Percentiles rank a stretch among this genome's conserved stretches.
Conservation (phyloP, 306 rosid genomes). For the Corylus avellana region DNA sequence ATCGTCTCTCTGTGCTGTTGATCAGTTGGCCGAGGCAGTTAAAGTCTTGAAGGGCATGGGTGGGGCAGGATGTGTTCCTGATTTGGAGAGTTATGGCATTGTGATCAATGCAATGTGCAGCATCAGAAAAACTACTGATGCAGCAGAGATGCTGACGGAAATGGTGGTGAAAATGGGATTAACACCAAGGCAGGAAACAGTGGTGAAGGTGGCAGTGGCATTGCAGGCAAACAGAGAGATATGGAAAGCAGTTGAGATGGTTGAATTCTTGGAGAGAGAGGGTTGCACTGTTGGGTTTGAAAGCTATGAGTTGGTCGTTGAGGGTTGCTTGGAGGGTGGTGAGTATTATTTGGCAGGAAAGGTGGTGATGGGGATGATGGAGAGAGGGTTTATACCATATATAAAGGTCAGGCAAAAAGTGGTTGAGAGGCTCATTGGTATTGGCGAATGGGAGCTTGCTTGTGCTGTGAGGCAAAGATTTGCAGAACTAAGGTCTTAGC, state of each 20-base stretch:
- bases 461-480: slow-evolving; percentile 74
- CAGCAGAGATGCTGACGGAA: slow-evolving; percentile 44
- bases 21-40: slow-evolving; percentile 52
- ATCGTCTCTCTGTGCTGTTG: slow-evolving; percentile 52
- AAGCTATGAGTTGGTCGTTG: slow-evolving; percentile 65
- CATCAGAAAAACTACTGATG: slow-evolving; percentile 56
- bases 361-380: slow-evolving; percentile 62
- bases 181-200: slow-evolving; percentile 50
- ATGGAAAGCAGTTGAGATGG: slow-evolving; percentile 65
- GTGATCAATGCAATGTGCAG: slow-evolving; percentile 61
- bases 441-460: slow-evolving; percentile 74
- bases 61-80: slow-evolving; percentile 73
- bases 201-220: slow-evolving; percentile 42
- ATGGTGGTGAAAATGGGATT: slow-evolving; percentile 53
- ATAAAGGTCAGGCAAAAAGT: slow-evolving; percentile 72
- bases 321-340: slow-evolving; percentile 71
- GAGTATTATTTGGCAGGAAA: slow-evolving; percentile 82
- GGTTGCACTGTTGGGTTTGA: slow-evolving; percentile 60
- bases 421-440: slow-evolving; percentile 67
- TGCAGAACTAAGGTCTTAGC: slow-evolving; percentile 50
- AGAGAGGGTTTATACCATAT: slow-evolving; percentile 56
- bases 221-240: slow-evolving; percentile 64
- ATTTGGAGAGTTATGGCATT: slow-evolving; percentile 57
- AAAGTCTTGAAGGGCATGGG: slow-evolving; percentile 65
- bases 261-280: slow-evolving; percentile 62